These are phyloP conservation scores for Kodamaea arcana DNA, from an alignment of 1,139 yeast genomes.

Conservation along the genomic window DNA sequence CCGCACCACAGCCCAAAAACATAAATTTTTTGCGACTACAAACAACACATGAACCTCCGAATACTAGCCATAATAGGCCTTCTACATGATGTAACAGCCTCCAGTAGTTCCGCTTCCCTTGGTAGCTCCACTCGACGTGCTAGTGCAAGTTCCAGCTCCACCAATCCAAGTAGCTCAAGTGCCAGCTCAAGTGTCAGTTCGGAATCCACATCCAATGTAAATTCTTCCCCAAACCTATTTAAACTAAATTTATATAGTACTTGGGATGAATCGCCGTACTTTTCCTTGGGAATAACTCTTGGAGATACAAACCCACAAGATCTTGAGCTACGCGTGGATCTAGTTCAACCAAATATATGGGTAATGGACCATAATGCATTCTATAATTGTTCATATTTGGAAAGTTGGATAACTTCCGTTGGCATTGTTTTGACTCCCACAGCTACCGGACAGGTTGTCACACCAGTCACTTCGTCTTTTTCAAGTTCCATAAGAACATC, in stretches of 20 bases:
- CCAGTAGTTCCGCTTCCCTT: no score
- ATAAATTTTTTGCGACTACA: no score
- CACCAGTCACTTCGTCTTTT: not conserved
- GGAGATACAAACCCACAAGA: constrained; percentile 6
- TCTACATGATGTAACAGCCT: no score
- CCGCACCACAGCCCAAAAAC: no score
- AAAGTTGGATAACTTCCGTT: constrained; percentile 14
- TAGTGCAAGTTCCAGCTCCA: no score
- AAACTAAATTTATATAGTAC: constrained; percentile 1
- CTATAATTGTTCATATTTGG: constrained; percentile 21
- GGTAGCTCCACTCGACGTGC: no score
- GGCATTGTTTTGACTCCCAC: not conserved
- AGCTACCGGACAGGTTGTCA: not conserved
- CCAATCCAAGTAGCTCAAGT: not conserved
- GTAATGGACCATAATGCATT: constrained; percentile 26
- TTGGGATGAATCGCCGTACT: constrained; percentile 1
- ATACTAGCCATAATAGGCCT: no score
- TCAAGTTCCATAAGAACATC: not conserved
- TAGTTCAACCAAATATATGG: constrained; percentile 37
- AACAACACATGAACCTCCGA: no score
- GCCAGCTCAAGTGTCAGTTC: not conserved
- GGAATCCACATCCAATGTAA: not conserved
- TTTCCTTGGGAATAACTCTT: not conserved
- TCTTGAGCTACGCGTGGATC: constrained; percentile 26
- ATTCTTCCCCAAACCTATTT: not conserved